A percentile compares a stretch with the other conserved stretches of the same genome.
phyloP scores from a whole-genome alignment of 345 rosid species.

The Noccaea bulbosa region DNA sequence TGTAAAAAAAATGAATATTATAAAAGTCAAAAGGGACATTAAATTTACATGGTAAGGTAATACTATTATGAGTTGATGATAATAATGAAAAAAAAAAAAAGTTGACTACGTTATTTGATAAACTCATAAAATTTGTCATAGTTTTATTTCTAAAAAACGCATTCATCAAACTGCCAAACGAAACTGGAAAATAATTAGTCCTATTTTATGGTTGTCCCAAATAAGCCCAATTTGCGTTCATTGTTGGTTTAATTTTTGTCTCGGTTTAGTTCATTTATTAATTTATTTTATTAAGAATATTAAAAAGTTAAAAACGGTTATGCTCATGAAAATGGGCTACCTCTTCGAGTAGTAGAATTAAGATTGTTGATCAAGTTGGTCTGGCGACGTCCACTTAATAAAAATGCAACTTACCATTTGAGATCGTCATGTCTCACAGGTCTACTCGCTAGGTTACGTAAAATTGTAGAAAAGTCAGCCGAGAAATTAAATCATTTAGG shows the following conservation, averaged over 20 bases:
- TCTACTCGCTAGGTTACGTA: background rate
- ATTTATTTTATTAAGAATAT: background rate
- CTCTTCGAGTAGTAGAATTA: too few species aligned
- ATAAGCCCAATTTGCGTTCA: background rate
- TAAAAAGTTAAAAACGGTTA: too few species aligned
- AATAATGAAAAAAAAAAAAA: background rate
- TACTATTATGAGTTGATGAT: background rate
- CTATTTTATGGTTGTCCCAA: too few species aligned
- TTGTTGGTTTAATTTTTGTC: background rate
- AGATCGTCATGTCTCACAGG: background rate
- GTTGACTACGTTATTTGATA: constrained; percentile 3
- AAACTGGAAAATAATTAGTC: too few species aligned
- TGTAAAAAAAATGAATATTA: background rate
- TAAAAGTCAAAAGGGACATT: constrained; percentile 16
- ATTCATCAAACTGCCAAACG: background rate
- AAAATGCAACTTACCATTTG: constrained; percentile 3
- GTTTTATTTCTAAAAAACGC: background rate
- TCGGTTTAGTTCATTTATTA: background rate
- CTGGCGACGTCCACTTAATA: background rate
- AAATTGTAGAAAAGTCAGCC: background rate
- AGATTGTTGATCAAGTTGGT: too few species aligned
- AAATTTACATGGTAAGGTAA: constrained; percentile 9
- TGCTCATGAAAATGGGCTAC: too few species aligned
- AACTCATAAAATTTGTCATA: background rate
- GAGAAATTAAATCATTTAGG: background rate